Evolutionary conservation across 106 monocot genomes (phyloP), one percentile per base, ranked within the genome.

Genomic region (Apostasia shenzhenica): DNA sequence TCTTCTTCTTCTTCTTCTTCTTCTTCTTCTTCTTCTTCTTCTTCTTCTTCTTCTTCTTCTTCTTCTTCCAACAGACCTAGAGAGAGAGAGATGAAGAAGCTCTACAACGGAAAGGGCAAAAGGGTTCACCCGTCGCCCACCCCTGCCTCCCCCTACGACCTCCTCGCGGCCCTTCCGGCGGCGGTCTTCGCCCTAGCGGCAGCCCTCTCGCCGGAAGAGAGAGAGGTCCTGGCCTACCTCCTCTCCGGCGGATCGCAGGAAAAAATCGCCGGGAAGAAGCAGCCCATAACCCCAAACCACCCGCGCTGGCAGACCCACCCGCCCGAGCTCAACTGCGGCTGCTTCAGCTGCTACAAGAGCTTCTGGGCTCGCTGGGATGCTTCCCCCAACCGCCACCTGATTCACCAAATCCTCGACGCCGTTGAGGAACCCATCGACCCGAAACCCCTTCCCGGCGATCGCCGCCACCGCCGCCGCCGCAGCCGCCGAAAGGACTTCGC

Each of bases 301-400:
- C 48, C 13, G 43, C 1, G 70, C 48, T 61, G 48, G 46, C 26
- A 6, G 26, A 49, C n/a, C 6, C 84, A 84, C 70, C 58, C 68
- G 5, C 80, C 80, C 57, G 80, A 84, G 39, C 57, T 76, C 47
- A 60, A 51, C 48, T 83, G 83, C 76, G 69, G 68, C 14, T 84
- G 84, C 80, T 84, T 84, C 70, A 55, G 61, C 11, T 84, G 84
- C 70, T 84, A 84, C 72, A 84, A 84, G 84, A 79, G 75, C 75
- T 83, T 83, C 72, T 83, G 83, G 83, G 75, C 78, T 13, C 67
- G 74, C 8, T 83, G 83, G 83, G 75, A 83, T 13, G 54, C 79
- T 3, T 83, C 83, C 8, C 83, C 83, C 13, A 83, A 83, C 68
- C 66, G 79, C 53, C 79, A 79, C 43, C 41, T 83, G 45, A 84